Percentiles rank a stretch among this genome's conserved stretches.
Conservation (phyloP, 441 rosid species). For the Metrosideros polymorpha region DNA sequence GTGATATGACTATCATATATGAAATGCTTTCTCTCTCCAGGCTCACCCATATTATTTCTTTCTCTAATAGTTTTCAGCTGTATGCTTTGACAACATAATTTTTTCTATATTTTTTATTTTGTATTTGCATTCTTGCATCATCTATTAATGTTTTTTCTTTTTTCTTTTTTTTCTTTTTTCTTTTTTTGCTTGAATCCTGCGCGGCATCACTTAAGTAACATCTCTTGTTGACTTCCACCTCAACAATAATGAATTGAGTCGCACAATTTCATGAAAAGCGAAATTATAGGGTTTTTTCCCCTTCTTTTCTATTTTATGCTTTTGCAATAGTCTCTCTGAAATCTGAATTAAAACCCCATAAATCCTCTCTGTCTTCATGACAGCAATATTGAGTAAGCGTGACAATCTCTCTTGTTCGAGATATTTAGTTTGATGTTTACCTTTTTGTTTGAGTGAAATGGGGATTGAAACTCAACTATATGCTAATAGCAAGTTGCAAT, state of each 20-base stretch:
- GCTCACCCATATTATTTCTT: background rate
- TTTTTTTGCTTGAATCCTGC: background rate
- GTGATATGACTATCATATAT: no score
- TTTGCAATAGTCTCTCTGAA: background rate
- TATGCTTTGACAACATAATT: background rate
- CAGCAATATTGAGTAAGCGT: background rate
- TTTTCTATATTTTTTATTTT: background rate
- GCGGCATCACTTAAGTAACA: background rate
- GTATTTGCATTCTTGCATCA: background rate
- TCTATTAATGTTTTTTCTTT: background rate
- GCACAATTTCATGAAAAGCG: background rate
- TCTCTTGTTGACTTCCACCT: background rate
- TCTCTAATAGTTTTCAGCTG: background rate
- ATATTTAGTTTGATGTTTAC: background rate
- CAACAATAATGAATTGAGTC: background rate
- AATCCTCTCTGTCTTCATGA: background rate
- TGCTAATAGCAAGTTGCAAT: background rate
- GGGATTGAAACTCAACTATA: background rate
- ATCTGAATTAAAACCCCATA: background rate
- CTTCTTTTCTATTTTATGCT: background rate
- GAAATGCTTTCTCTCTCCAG: background rate
- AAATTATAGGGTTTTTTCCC: background rate
- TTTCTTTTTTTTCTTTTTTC: background rate
- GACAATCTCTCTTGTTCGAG: background rate
- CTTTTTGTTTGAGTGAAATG: background rate